Conservation (phyloP, 306 rosid species). For the Cicer cuneatum region DNA sequence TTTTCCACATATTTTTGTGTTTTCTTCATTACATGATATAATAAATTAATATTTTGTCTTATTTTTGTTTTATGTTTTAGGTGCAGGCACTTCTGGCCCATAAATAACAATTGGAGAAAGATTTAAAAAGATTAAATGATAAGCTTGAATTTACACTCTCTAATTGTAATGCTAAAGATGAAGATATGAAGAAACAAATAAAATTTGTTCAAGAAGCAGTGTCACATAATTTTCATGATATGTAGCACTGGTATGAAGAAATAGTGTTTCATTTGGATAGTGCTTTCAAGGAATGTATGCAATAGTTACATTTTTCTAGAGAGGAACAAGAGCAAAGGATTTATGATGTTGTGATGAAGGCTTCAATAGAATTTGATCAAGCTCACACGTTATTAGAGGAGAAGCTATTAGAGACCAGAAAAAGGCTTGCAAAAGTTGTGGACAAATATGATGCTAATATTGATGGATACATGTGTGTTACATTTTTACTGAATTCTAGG, state of each 20-base stretch:
- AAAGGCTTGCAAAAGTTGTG: constrained; percentile 59
- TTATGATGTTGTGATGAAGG: constrained; percentile 69
- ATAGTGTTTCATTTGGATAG: no score
- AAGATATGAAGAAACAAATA: constrained; percentile 69
- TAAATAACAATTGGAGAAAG: constrained; percentile 72
- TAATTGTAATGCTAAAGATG: constrained; percentile 69
- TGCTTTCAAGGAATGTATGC: no score
- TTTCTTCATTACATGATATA: background rate
- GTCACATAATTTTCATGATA: constrained; percentile 52
- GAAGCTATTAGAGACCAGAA: constrained; percentile 60
- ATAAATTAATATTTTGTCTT: background rate
- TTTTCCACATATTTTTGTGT: constrained; percentile 7
- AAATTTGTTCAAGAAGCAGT: constrained; percentile 76
- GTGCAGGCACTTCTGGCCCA: constrained; percentile 57
- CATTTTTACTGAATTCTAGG: no score
- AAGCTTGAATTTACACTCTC: constrained; percentile 43
- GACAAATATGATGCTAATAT: no score
- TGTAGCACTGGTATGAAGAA: no score
- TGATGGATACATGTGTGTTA: no score
- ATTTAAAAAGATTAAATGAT: no score
- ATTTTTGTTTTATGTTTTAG: constrained; percentile 44
- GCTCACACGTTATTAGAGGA: constrained; percentile 60
- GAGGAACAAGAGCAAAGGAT: constrained; percentile 77
- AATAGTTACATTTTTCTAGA: constrained; percentile 25
- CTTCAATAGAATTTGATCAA: constrained; percentile 68